phyloP scores from a whole-genome alignment of 495 filamentous ascomycete genomes.

The Bombardia bombarda region DNA sequence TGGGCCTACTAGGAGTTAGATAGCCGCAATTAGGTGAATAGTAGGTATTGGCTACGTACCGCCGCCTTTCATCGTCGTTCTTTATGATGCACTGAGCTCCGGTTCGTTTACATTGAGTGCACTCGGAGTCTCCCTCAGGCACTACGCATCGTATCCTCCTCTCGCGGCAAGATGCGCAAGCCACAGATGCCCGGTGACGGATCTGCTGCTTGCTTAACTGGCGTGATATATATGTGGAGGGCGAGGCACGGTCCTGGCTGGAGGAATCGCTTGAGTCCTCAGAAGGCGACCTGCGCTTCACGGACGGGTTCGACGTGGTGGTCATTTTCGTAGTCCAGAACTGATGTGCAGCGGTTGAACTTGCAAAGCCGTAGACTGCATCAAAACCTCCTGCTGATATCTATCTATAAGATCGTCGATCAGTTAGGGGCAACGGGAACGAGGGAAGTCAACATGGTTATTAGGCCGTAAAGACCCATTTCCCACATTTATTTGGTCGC shows the following conservation, averaged over 20 bases:
- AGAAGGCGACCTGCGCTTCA: conserved; percentile 19
- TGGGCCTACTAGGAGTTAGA: conserved; percentile 30
- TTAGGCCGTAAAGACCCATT: no score
- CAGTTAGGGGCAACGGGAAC: no score
- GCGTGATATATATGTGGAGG: conserved; percentile 14
- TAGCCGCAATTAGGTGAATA: background rate
- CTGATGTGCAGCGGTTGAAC: background rate
- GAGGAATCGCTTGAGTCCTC: conserved; percentile 19
- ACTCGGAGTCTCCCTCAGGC: conserved; percentile 39
- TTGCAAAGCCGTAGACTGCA: no score
- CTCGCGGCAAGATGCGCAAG: conserved; percentile 39
- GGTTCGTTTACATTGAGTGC: conserved; percentile 44
- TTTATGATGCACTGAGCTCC: conserved; percentile 46
- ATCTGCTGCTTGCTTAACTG: conserved; percentile 25
- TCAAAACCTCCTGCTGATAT: no score
- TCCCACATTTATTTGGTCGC: conserved; percentile 1
- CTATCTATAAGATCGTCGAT: no score
- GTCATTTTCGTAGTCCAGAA: conserved; percentile 1
- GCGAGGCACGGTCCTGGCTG: conserved; percentile 20
- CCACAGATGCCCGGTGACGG: conserved; percentile 32
- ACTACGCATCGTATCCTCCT: conserved; percentile 51
- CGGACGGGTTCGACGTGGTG: conserved; percentile 2
- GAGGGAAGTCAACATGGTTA: no score
- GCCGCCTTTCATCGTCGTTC: conserved; percentile 47
- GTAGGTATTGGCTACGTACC: conserved; percentile 20